These are phyloP conservation scores for Rhizopogon rudus DNA, from an alignment of 768 basidiomycete species.

Conservation along the genomic window DNA sequence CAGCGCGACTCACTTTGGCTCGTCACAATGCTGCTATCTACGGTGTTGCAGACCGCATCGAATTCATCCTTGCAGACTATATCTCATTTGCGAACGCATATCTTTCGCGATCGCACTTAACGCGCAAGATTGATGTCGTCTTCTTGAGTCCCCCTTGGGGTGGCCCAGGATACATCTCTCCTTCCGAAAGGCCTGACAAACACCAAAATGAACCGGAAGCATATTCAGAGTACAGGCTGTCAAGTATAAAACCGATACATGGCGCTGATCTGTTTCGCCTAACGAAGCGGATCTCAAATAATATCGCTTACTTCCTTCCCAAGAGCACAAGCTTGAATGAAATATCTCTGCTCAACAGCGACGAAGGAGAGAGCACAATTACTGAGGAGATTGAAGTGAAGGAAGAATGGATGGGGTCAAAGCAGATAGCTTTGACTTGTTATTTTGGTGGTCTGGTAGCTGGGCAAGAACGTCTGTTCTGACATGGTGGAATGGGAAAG, in stretches of 20 bases:
- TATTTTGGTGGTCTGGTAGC: conserved; percentile 83
- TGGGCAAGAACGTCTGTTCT: conserved; percentile 64
- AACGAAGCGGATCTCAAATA: conserved; percentile 63
- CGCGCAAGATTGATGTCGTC: conserved; percentile 74
- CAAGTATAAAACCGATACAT: conserved; percentile 71
- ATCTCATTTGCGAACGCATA: conserved; percentile 67
- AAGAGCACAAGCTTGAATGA: conserved; percentile 75
- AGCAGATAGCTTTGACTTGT: conserved; percentile 91
- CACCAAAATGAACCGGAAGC: conserved; percentile 8
- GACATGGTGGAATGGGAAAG: conserved; percentile 1
- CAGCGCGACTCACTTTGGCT: conserved; percentile 82
- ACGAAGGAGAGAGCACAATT: neutral
- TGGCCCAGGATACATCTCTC: conserved; percentile 63
- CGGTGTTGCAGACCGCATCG: conserved; percentile 92
- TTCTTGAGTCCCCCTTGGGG: conserved; percentile 98
- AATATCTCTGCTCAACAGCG: conserved; percentile 34
- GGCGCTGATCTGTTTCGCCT: conserved; percentile 80
- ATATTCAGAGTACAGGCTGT: conserved; percentile 62
- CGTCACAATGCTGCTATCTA: conserved; percentile 92
- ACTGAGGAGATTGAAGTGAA: conserved; percentile 68
- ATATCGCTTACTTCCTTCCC: conserved; percentile 93
- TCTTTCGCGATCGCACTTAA: conserved; percentile 22
- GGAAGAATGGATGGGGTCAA: conserved; percentile 93
- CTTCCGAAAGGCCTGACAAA: conserved; percentile 15
- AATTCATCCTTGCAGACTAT: conserved; percentile 89